Base-by-base conservation (phyloP, 23 red algal genomes). In the Gracilaria caudata region DNA sequence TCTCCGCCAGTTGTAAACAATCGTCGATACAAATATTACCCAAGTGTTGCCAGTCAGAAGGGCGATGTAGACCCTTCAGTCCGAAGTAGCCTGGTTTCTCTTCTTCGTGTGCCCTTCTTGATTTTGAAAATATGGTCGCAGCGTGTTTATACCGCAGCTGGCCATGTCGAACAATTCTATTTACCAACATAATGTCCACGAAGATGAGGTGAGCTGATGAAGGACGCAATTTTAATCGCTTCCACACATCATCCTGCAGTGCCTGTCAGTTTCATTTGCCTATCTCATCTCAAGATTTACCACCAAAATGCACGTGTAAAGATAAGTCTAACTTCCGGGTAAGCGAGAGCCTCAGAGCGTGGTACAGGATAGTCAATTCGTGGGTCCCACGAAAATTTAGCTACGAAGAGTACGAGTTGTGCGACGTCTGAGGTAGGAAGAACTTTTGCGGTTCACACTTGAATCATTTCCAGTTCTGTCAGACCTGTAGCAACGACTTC, bases 21-120 rank as follows among this genome's bases (percentile, higher is more conserved):
- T 82, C 77, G 28, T 74, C 64, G 30, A 82, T 63, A 51, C 87
- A 91, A 3, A 36, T 37, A 17, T 40, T 70, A 28, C 73, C 54
- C 20, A 91, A 30, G 23, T 44, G 33, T 6, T 81, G 17, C 87
- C 87, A 91, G 63, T 91, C 87, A 26, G 76, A 36, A 30, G 87
- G 87, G 17, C 64, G 61, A 32, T 91, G 75, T 25, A 91, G 61
- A 6, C 78, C 87, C 9, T 56, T 60, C 66, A 91, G 30, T 46
- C 77, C 76, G 74, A 91, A 91, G 23, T 41, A 60, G n/a, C 87
- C 87, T 4, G 87, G 59, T 20, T 68, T 89, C 9, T 89, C 60
- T 30, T 75, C 70, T 75, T 75, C 57, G 5, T 39, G 38, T n/a
- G 23, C 78, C 29, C 78, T 37, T 49, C 43, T 34, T 26, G 57